phyloP scores from a whole-genome alignment of 495 filamentous ascomycete genomes.

The Penicillium maclennaniae region DNA sequence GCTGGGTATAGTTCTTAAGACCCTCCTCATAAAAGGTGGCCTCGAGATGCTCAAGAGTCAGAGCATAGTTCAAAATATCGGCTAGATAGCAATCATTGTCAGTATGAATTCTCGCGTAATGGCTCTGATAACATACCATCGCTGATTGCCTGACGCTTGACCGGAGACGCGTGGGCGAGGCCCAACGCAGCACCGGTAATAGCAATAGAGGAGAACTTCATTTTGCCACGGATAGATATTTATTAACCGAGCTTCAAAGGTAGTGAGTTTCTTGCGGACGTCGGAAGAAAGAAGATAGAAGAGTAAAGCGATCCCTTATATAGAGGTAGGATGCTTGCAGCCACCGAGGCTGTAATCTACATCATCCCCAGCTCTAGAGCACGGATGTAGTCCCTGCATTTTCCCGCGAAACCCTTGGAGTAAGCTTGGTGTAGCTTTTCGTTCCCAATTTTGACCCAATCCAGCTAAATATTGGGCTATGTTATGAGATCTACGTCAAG shows the following conservation, averaged over 20 bases:
- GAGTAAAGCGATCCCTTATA: not conserved
- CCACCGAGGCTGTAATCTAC: not conserved
- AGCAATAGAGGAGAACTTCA: constrained; percentile 14
- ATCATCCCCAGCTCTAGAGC: not conserved
- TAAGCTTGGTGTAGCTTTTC: not conserved
- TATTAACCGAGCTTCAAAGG: not conserved
- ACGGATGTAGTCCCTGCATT: not conserved
- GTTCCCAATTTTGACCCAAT: not conserved
- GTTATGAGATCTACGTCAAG: not conserved
- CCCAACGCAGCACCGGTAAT: constrained; percentile 6
- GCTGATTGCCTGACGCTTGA: constrained; percentile 14
- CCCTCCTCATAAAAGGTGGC: constrained; percentile 52
- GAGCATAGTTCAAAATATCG: constrained; percentile 34
- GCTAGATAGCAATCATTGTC: constrained; percentile 9
- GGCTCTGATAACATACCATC: constrained; percentile 6
- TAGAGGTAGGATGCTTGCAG: not conserved
- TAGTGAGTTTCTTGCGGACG: not conserved
- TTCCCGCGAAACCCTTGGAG: not conserved
- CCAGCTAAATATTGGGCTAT: not conserved
- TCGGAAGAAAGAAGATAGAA: not conserved
- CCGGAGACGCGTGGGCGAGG: constrained; percentile 12
- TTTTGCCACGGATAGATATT: not conserved
- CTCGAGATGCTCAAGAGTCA: constrained; percentile 40
- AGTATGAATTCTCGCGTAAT: not conserved
- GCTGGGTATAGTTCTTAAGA: constrained; percentile 51